Evolutionary conservation across 2,329 filamentous ascomycete species (phyloP), one percentile per base, ranked within the genome.

Genomic region (Fusarium ramigenum): DNA sequence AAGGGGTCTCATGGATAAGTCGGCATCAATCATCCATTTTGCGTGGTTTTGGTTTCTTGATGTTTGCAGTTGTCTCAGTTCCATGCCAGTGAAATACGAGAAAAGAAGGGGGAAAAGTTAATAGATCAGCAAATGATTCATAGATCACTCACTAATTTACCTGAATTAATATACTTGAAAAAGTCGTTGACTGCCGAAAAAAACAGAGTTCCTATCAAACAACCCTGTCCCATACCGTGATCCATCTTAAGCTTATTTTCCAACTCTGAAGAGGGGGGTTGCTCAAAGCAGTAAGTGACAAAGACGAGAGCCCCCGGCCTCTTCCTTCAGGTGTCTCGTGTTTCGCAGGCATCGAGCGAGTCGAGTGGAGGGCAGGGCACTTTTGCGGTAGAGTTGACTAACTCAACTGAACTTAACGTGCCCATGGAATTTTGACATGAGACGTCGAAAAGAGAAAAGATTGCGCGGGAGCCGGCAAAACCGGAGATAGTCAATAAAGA

Each of bases 191-290:
- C 32, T 62, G 40, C 60, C 34, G 42, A 34, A 39, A 43, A 37
- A 37, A 47, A 46, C 34, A 66, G 39, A 63, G 42, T 63, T 73
- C 44, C 61, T 52, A n/a, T 34, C 30, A 36, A 25, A 39, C 36
- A 74, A 63, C 73, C 74, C 69, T 77, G 68, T 60, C 69, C 72
- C 74, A 65, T 69, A 60, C 44, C 36, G 47, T 58, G 56, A 57
- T 58, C 65, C 67, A 69, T 77, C 76, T 78, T 78, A 78, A 78
- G 76, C 76, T 78, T 78, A 78, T 71, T 77, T 78, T 75, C 52
- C 64, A 67, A 63, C 62, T 72, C 21, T 60, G 49, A 53, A 58
- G 65, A 46, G 68, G 30, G 46, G 50, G 50, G 50, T n/a, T 69
- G 46, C 66, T 69, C 36, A 63, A 69, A 46, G 28, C 28, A 64